Evolutionary conservation across 768 basidiomycete species (phyloP).

Genomic region (Mycena venus): DNA sequence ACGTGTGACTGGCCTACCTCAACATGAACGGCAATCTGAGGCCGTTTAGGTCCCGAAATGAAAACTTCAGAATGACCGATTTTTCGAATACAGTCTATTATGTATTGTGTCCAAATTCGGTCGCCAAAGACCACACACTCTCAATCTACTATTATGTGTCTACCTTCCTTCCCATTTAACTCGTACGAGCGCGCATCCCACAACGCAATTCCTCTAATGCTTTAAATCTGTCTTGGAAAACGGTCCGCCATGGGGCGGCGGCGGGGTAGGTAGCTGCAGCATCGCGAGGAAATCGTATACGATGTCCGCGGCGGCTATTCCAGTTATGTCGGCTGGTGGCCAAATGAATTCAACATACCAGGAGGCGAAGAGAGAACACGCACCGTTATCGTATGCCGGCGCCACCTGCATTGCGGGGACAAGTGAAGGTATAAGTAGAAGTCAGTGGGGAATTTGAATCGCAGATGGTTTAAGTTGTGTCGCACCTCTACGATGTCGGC

Average conservation of each 20-base stretch:
- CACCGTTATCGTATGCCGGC: constrained; percentile 68
- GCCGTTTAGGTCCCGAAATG: too few relatives aligned
- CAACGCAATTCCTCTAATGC: neutral
- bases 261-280: constrained; percentile 44
- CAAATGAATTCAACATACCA: neutral
- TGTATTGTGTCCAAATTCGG: too few relatives aligned
- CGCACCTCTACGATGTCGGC: constrained; percentile 61
- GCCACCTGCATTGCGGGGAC: constrained; percentile 53
- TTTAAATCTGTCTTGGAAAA: constrained; percentile 4
- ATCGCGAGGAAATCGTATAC: constrained; percentile 60
- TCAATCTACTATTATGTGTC: too few relatives aligned
- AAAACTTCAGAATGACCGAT: too few relatives aligned
- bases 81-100: too few relatives aligned
- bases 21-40: too few relatives aligned
- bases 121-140: too few relatives aligned
- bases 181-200: too few relatives aligned
- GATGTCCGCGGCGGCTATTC: constrained; percentile 57
- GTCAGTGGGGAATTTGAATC: neutral
- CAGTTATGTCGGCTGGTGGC: constrained; percentile 53
- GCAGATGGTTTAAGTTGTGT: neutral
- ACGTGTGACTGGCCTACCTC: too few relatives aligned
- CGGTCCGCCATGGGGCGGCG: constrained; percentile 29
- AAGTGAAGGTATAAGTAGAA: too few relatives aligned
- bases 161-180: too few relatives aligned
- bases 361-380: constrained; percentile 12